Base-by-base conservation (phyloP, 108 stramenopile genomes). In the Skeletonema tropicum region DNA sequence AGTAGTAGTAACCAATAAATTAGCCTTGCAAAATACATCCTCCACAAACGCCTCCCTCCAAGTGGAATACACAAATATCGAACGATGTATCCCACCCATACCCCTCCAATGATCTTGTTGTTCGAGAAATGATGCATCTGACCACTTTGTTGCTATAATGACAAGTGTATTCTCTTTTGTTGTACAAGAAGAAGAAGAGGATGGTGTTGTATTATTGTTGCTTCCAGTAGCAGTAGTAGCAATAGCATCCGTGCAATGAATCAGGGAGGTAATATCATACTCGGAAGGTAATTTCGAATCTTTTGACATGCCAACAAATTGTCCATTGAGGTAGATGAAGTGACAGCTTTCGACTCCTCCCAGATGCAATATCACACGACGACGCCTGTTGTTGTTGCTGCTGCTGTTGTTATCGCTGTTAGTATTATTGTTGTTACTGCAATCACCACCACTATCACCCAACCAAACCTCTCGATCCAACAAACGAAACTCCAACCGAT, bases 51-150 rank as follows among this genome's bases (percentile, higher is more conserved):
- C 86, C 32, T 66, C 77, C 2, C 30, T 63, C 15, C 83, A 86
- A 15, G 79, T 83, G 48, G 88, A 85, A 55, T 90, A 82, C 66
- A 98, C 32, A 73, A 94, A 96, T 0, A 98, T 94, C 23, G 89
- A 89, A 21, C 98, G 91, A 74, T 96, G 91, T 3, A 98, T 76
- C 7, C 98, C 98, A 41, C 88, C 94, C 86, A 98, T 90, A 85
- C 97, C 96, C 49, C 79, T 60, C 98, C 98, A 98, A 73, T 98
- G 97, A 85, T 99, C 97, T 80, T 97, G 97, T 71, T 97, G 95
- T 82, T 97, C 97, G 4, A 96, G 60, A 60, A 94, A 97, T 31
- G 84, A 87, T 10, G 91, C 94, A 85, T 96, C 95, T 32, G 89
- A 92, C 92, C 92, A 97, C 19, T 95, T 85, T 25, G 76, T 61